A percentile compares a stretch with the other conserved stretches of the same genome.
Conservation (phyloP, 495 filamentous ascomycete genomes). For the Corynascus novoguineensis region DNA sequence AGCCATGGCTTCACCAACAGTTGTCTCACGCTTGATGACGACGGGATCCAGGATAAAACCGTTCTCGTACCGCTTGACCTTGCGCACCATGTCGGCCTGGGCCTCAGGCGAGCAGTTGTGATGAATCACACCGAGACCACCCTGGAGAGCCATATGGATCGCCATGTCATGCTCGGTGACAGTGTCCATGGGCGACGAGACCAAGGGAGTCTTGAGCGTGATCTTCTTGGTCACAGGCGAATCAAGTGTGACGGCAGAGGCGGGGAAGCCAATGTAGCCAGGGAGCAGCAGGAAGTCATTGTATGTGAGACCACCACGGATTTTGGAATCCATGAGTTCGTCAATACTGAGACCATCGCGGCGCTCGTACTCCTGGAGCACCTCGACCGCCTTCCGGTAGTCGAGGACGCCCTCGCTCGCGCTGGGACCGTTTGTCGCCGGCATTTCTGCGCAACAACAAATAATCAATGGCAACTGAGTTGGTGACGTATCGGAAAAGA, state of each 20-base stretch:
- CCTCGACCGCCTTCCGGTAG: slow-evolving; percentile 63
- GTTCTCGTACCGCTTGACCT: slow-evolving; percentile 99
- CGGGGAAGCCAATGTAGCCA: slow-evolving; percentile 71
- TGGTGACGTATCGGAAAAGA: slow-evolving; percentile 4
- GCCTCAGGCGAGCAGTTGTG: slow-evolving; percentile 95
- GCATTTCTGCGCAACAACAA: slow-evolving; percentile 46
- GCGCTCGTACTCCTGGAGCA: slow-evolving; percentile 67
- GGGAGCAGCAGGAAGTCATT: slow-evolving; percentile 58
- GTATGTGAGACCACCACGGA: slow-evolving; percentile 81
- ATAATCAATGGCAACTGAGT: slow-evolving; percentile 9
- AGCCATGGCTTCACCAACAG: slow-evolving; percentile 83
- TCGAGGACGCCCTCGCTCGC: slow-evolving; percentile 41
- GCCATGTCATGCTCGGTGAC: slow-evolving; percentile 99
- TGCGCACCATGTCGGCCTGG: slow-evolving; percentile 97
- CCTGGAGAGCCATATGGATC: slow-evolving; percentile 95
- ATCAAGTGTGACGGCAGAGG: slow-evolving; percentile 81
- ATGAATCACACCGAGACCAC: slow-evolving; percentile 94
- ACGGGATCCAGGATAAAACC: slow-evolving; percentile 97
- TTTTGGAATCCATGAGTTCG: slow-evolving; percentile 78
- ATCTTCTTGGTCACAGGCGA: slow-evolving; percentile 91
- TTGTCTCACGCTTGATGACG: slow-evolving; percentile 79
- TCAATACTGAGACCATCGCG: slow-evolving; percentile 80
- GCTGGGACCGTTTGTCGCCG: slow-evolving; percentile 57
- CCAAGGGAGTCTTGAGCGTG: slow-evolving; percentile 84
- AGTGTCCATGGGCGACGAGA: slow-evolving; percentile 99